phyloP scores from a whole-genome alignment of 495 filamentous ascomycete species.

The Hypoxylon subgilvum region DNA sequence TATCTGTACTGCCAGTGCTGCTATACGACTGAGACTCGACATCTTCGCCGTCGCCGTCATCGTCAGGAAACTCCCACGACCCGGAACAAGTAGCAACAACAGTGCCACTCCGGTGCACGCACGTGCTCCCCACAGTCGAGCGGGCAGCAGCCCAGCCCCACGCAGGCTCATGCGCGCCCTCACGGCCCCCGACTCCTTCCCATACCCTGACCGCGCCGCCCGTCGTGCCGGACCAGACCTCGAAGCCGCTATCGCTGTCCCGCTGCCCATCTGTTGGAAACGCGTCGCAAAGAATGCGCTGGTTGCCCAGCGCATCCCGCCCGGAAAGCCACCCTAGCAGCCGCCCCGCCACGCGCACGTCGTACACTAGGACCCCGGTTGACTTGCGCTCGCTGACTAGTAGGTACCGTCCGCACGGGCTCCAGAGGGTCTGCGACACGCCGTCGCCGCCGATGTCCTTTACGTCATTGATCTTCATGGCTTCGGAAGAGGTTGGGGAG shows the following conservation, averaged over 20 bases:
- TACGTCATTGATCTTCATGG: not conserved
- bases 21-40: slow-evolving; percentile 12
- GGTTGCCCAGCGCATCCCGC: slow-evolving; percentile 73
- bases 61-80: slow-evolving; percentile 48
- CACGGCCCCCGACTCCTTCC: slow-evolving; percentile 64
- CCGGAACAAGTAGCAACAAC: slow-evolving; percentile 81
- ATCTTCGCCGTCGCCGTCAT: slow-evolving; percentile 14
- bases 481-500: not conserved
- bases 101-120: slow-evolving; percentile 69
- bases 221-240: slow-evolving; percentile 85
- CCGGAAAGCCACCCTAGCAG: slow-evolving; percentile 74
- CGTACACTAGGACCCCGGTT: slow-evolving; percentile 76
- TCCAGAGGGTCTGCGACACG: slow-evolving; percentile 79
- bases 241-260: slow-evolving; percentile 61
- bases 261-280: slow-evolving; percentile 51
- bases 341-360: slow-evolving; percentile 74
- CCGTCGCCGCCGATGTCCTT: slow-evolving; percentile 65
- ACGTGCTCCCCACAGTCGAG: slow-evolving; percentile 64
- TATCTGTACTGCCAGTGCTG: slow-evolving; percentile 4
- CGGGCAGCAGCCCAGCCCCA: slow-evolving; percentile 68
- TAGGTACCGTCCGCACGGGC: slow-evolving; percentile 83
- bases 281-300: slow-evolving; percentile 79
- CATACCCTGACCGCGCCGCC: slow-evolving; percentile 80
- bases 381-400: slow-evolving; percentile 85
- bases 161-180: slow-evolving; percentile 59